These are phyloP conservation scores for Entelexis sorbosivorans DNA, from an alignment of 1,139 yeast species.

Conservation along the genomic window DNA sequence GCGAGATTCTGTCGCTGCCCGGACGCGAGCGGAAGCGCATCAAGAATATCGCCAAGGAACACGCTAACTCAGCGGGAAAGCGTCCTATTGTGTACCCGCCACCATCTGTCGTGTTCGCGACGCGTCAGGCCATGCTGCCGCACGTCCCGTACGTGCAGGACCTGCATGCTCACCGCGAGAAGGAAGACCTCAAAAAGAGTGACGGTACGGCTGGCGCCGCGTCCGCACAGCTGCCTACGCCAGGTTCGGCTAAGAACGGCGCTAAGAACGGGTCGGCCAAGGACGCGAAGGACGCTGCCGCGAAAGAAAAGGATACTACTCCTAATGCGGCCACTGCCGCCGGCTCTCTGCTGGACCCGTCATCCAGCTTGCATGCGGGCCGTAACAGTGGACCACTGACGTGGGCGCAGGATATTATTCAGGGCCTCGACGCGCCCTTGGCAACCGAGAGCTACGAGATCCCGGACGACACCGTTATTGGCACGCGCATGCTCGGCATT, in stretches of 20 bases:
- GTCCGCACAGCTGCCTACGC: background rate
- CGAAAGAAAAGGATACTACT: slow-evolving; percentile 2
- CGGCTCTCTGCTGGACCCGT: slow-evolving; percentile 14
- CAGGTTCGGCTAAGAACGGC: background rate
- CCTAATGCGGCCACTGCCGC: slow-evolving; percentile 4
- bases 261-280: background rate
- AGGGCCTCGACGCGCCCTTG: slow-evolving; percentile 77
- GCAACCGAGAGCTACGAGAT: slow-evolving; percentile 68
- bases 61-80: slow-evolving; percentile 42
- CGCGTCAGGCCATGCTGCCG: slow-evolving; percentile 77
- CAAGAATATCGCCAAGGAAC: slow-evolving; percentile 69
- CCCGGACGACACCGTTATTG: slow-evolving; percentile 67
- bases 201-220: background rate
- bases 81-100: slow-evolving; percentile 53
- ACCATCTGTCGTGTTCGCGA: slow-evolving; percentile 54
- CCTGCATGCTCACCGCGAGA: slow-evolving; percentile 1
- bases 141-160: slow-evolving; percentile 66
- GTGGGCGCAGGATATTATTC: slow-evolving; percentile 90
- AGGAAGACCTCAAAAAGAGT: background rate
- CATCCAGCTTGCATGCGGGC: slow-evolving; percentile 21
- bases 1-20: slow-evolving; percentile 76
- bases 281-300: slow-evolving; percentile 1
- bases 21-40: slow-evolving; percentile 75
- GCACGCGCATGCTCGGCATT: slow-evolving; percentile 64
- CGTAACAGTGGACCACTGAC: slow-evolving; percentile 36